Base-by-base conservation (phyloP, 495 filamentous ascomycete species). In the Glutinoglossum americanum region DNA sequence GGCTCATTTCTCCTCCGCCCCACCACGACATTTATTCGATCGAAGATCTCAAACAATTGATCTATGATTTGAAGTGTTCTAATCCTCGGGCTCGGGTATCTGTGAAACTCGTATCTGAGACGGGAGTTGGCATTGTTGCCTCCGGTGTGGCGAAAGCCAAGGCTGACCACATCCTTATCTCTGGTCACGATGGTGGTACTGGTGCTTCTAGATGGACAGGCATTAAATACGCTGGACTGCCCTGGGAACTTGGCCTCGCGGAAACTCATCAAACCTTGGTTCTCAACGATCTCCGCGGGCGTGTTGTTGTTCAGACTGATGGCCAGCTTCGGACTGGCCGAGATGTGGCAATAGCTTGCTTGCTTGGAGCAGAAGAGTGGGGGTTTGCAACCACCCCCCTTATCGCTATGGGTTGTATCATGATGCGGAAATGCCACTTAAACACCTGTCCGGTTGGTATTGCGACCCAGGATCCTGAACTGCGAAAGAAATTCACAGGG, bases 21-120 rank as follows among this genome's bases (percentile, higher is more conserved):
- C 92, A 99, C 69, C 92, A 99, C 76, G 92, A 99, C 66, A 99
- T 99, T 63, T 99, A 99, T 76, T 93, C 86, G 27, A 99, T 99
- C 59, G 92, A 99, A 66, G 92, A 99, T 75, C 67, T 99, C 61
- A 99, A 99, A 75, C 92, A 99, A 66, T 78, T 99, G 51, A 97
- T 99, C 64, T 98, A 98, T 68, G 92, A 98, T 70, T 77, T 97
- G 49, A 98, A 98, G 71, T 97, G 90, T 73, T 88, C 90, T 25
- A 97, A 94, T 71, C 92, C 93, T 59, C 83, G 92, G 55, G 80
- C 92, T 57, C 82, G 92, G 61, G 80, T 98, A n/a, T 98, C 92
- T 9, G 92, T 98, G 62, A 98, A 98, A 77, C 83, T 98, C 51
- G 92, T 98, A 25, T 98, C 92, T 32, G 92, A 98, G 72, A 94